Evolutionary conservation across 2,329 filamentous ascomycete species (phyloP).

Genomic region (Aspergillus sp.): DNA sequence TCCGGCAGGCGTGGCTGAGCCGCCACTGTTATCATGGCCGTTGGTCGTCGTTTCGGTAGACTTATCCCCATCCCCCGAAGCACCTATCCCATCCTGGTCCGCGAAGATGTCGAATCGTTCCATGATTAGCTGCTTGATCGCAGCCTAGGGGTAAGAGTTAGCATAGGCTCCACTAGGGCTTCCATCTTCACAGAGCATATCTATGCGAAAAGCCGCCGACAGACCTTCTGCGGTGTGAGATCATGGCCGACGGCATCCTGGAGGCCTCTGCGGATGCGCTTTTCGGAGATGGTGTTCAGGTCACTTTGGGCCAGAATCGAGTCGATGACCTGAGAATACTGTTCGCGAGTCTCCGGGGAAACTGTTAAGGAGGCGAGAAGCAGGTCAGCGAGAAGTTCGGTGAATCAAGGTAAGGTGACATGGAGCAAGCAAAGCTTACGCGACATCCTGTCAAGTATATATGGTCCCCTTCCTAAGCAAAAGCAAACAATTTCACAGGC

Average conservation of each 20-base stretch:
- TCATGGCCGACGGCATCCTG: conserved; percentile 56
- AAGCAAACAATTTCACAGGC: conserved; percentile 4
- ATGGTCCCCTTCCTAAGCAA: conserved; percentile 3
- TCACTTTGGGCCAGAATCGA: conserved; percentile 55
- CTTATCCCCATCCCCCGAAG: conserved; percentile 22
- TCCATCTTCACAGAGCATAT: neutral
- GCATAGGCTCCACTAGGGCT: conserved; percentile 2
- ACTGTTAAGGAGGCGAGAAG: conserved; percentile 31
- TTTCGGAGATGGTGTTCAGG: conserved; percentile 58
- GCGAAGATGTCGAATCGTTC: conserved; percentile 65
- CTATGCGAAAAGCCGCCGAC: conserved; percentile 5
- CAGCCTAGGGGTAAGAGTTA: conserved; percentile 43
- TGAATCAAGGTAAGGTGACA: neutral
- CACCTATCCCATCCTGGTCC: conserved; percentile 35
- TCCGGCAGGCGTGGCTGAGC: conserved; percentile 20
- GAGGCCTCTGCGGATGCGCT: conserved; percentile 58
- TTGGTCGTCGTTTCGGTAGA: conserved; percentile 23
- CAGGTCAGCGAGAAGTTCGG: conserved; percentile 14
- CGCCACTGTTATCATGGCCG: conserved; percentile 23
- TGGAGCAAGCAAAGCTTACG: conserved; percentile 25
- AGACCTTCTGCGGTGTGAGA: conserved; percentile 56
- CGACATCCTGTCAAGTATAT: conserved; percentile 26
- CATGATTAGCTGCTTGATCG: conserved; percentile 66
- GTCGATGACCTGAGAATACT: conserved; percentile 56
- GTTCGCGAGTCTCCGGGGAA: conserved; percentile 42